Base-by-base conservation (phyloP, 176 grass and related monocot genomes). In the Paspalum vaginatum region DNA sequence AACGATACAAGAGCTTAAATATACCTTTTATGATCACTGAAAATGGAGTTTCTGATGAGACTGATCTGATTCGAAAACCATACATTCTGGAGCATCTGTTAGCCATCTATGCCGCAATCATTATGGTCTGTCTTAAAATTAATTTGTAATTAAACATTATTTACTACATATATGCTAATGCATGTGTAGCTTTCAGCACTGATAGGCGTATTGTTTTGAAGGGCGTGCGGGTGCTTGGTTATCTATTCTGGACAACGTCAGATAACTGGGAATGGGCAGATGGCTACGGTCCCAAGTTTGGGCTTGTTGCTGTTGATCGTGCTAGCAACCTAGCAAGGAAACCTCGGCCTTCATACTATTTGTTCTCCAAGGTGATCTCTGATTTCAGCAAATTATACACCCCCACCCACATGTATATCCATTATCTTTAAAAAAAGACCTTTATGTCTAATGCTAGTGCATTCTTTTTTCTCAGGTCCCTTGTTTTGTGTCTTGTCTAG, bases 261-360 rank as follows among this genome's bases (percentile, higher is more conserved):
- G 95, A 98, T 88, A 98, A 95, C 81, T 98, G 92, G 95, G 92
- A 98, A 82, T 95, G 95, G 95, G 95, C 95, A 11, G 95, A 98
- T 89, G 95, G 95, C 55, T 98, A 98, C 85, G 95, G 95, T 55
- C 95, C 90, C 14, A 95, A 98, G 82, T 98, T 98, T 85, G 95
- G 95, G 48, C 95, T 95, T 75, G 86, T 95, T 48, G 75, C 84
- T 81, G 92, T 98, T 79, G 90, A 95, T 79, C 95, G 88, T 84
- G 86, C 92, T 48, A 84, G 91, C 89, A 79, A 89, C 75, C 81
- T 98, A 79, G 90, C 92, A 78, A 81, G 95, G n/a, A 81, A 85
- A 83, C 90, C 92, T 85, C 88, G 86, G 10, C 95, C 90, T 51
- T 98, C 95, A 21, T 98, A 98, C 76, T 80, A 89, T 85, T 87